Base-by-base conservation (phyloP, 345 rosid genomes). In the Acer negundo region DNA sequence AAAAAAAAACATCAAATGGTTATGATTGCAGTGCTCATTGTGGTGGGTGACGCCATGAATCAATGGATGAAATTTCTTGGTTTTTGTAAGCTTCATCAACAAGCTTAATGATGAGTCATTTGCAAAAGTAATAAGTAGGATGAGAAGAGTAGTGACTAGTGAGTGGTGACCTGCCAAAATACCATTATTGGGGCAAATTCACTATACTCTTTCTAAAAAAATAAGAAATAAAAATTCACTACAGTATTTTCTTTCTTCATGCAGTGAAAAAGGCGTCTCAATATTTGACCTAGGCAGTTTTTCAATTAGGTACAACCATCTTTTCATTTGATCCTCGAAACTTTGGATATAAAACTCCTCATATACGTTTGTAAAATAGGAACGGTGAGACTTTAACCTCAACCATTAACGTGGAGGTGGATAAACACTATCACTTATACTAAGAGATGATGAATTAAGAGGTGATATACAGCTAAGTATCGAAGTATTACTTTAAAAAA, bases 21-120 rank as follows among this genome's bases (percentile, higher is more conserved):
- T 69, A 68, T 62, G 51, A 77, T 73, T 64, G 77, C 13, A 46
- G 16, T 77, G 64, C 49, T 62, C 70, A 20, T 13, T 22, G 73
- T 78, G 81, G 77, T 78, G 81, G 77, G 58, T 47, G 58, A 74
- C 40, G 56, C 67, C 72, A 83, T 80, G 77, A 61, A 70, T 75
- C 40, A 23, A 47, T 46, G 19, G 23, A 53, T 2, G 61, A 19
- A 77, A 67, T 62, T 28, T 19, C 22, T 11, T 70, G 47, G 67
- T 55, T 28, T 42, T 31, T 75, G 74, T 68, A 75, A 63, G 80
- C 80, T 80, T 78, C 31, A 64, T 68, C 22, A 40, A 26, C 19
- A 84, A 84, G 80, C 22, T 69, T 67, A 67, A 75, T 84, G 46
- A 73, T 70, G 47, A 10, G 24, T 53, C 6, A 73, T 80, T 75